These are phyloP conservation scores for Echinochloa phyllopogon DNA, from an alignment of 176 grass and related monocot species.

Conservation along the genomic window DNA sequence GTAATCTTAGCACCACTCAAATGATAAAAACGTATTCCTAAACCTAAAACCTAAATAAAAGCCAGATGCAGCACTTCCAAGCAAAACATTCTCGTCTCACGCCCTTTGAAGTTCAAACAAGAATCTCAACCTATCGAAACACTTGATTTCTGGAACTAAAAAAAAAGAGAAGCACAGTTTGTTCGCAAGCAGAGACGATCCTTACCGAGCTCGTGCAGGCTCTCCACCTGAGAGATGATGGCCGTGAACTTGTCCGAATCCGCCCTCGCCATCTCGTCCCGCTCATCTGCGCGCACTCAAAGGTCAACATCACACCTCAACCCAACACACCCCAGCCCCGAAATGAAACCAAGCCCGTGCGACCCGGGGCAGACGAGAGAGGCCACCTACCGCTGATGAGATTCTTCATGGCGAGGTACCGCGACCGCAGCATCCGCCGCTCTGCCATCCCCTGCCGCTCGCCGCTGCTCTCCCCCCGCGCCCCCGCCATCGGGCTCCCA, in stretches of 20 bases:
- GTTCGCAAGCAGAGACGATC: not conserved
- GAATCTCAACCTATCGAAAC: not conserved
- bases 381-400: conserved; percentile 67
- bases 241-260: conserved; percentile 70
- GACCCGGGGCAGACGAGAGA: not conserved
- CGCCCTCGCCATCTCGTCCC: conserved; percentile 63
- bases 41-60: not conserved
- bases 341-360: not conserved
- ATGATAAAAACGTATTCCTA: not conserved
- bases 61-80: not conserved
- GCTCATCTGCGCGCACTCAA: conserved; percentile 59
- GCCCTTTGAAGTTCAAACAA: not conserved
- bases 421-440: conserved; percentile 76
- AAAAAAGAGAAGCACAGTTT: not conserved
- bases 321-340: not conserved
- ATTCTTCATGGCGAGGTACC: conserved; percentile 76
- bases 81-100: not conserved
- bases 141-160: not conserved
- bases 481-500: conserved; percentile 20
- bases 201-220: conserved; percentile 80
- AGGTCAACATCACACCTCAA: not conserved
- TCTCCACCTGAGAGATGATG: conserved; percentile 83
- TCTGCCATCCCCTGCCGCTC: conserved; percentile 45
- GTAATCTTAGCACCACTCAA: not conserved
- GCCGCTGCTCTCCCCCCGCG: conserved; percentile 7